Percentiles rank a stretch among this genome's conserved stretches.
These are phyloP conservation scores for Biscogniauxia marginata DNA, from an alignment of 2,329 filamentous ascomycete genomes.

Conservation along the genomic window DNA sequence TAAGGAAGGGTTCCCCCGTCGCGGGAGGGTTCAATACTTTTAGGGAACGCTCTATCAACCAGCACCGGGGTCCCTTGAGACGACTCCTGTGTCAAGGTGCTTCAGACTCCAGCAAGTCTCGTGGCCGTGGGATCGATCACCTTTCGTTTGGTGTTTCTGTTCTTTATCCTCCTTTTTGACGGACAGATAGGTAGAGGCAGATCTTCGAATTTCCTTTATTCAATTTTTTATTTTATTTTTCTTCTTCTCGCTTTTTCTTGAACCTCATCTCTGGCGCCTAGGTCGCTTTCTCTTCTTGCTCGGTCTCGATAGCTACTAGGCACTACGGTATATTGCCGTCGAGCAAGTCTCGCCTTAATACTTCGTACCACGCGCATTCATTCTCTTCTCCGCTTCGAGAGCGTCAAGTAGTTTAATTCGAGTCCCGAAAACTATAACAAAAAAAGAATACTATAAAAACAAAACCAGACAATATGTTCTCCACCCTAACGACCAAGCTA, in stretches of 20 bases:
- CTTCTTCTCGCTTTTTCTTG: neutral
- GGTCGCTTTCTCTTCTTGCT: neutral
- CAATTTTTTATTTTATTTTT: slow-evolving; percentile 3
- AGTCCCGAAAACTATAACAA: too few species aligned
- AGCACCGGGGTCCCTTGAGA: slow-evolving; percentile 27
- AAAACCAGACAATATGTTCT: slow-evolving; percentile 46
- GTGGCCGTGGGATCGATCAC: slow-evolving; percentile 8
- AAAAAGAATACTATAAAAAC: neutral
- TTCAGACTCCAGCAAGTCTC: slow-evolving; percentile 22
- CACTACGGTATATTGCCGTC: too few species aligned
- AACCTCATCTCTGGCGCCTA: neutral
- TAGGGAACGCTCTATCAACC: neutral
- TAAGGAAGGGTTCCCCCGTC: too few species aligned
- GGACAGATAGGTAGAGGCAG: neutral
- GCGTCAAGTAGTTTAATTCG: too few species aligned
- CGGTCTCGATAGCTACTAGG: too few species aligned
- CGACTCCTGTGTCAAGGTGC: slow-evolving; percentile 30
- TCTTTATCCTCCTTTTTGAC: slow-evolving; percentile 5
- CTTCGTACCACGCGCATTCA: neutral
- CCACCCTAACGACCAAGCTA: slow-evolving; percentile 55
- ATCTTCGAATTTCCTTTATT: slow-evolving; percentile 11
- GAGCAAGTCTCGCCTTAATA: too few species aligned
- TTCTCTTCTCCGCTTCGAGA: neutral
- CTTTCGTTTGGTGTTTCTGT: slow-evolving; percentile 16
- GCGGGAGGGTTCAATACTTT: neutral